These are phyloP conservation scores for Graphiopsis chlorocephala DNA, from an alignment of 2,329 filamentous ascomycete species.

Conservation along the genomic window DNA sequence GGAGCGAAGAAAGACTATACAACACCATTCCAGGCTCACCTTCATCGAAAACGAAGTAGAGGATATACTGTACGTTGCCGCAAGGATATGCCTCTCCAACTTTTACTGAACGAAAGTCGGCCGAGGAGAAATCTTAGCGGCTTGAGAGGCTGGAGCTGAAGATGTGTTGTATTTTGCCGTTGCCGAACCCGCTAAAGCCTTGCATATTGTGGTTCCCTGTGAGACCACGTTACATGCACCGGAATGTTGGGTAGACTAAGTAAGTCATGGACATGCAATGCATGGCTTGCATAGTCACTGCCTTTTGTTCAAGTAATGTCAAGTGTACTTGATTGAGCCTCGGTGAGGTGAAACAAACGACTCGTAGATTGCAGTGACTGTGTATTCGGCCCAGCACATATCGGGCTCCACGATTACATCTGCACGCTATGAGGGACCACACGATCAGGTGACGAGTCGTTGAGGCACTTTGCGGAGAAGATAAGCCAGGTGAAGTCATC, in stretches of 20 bases:
- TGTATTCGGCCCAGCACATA: not conserved
- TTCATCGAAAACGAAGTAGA: not conserved
- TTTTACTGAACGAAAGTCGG: not conserved
- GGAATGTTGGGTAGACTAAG: conserved; percentile 2
- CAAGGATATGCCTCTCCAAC: not conserved
- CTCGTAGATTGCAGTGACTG: not conserved
- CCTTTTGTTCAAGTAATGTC: not conserved
- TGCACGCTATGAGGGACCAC: not conserved
- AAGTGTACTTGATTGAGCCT: not conserved
- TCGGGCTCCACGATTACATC: not conserved
- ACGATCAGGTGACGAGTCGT: not conserved
- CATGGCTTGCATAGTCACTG: not conserved
- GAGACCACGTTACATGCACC: conserved; percentile 5
- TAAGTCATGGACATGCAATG: not conserved
- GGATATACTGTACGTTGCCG: not conserved
- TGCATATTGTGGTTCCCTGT: conserved; percentile 11
- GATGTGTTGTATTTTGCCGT: not conserved
- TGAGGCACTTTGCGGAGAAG: conserved; percentile 15
- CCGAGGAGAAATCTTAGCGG: not conserved
- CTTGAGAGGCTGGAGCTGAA: not conserved
- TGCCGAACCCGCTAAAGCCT: conserved; percentile 3
- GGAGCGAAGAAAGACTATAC: not conserved
- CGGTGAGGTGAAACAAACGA: not conserved
- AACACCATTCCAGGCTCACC: not conserved
- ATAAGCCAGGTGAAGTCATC: conserved; percentile 4